Evolutionary conservation across 2,329 filamentous ascomycete species (phyloP).

Genomic region (Penicillium expansum): DNA sequence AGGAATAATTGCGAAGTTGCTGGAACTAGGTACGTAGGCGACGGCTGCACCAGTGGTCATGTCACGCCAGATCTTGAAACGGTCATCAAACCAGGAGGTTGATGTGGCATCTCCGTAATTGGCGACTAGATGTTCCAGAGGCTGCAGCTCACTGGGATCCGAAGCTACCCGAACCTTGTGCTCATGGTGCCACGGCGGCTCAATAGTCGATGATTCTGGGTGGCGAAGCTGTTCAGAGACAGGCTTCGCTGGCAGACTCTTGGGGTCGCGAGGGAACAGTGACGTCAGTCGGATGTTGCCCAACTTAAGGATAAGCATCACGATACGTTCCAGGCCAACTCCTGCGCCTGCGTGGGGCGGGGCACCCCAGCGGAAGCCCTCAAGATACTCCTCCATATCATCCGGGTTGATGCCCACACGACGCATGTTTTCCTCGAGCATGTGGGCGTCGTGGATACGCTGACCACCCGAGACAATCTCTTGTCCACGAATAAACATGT

Average conservation of each 20-base stretch:
- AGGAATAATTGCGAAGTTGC: constrained; percentile 75
- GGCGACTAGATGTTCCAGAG: constrained; percentile 82
- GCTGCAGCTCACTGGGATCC: constrained; percentile 59
- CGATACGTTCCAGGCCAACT: constrained; percentile 82
- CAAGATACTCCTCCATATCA: constrained; percentile 87
- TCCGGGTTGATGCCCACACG: constrained; percentile 71
- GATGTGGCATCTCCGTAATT: constrained; percentile 95
- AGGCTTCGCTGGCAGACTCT: constrained; percentile 72
- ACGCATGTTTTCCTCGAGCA: constrained; percentile 75
- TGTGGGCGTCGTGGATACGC: constrained; percentile 77
- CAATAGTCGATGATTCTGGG: constrained; percentile 79
- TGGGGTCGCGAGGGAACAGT: constrained; percentile 83
- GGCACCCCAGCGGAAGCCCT: constrained; percentile 82
- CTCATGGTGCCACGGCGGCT: constrained; percentile 58
- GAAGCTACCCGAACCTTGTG: constrained; percentile 42
- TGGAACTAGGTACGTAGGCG: constrained; percentile 71
- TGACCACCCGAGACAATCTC: constrained; percentile 91
- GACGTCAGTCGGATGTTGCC: constrained; percentile 88
- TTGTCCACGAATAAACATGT: constrained; percentile 90
- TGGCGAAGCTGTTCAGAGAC: constrained; percentile 68
- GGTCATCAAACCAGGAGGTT: constrained; percentile 87
- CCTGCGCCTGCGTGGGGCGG: constrained; percentile 88
- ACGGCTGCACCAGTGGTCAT: constrained; percentile 74
- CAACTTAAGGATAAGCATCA: constrained; percentile 80
- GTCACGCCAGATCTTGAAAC: constrained; percentile 86